Conservation (phyloP, 345 rosid species). For the Lepidium africanum region DNA sequence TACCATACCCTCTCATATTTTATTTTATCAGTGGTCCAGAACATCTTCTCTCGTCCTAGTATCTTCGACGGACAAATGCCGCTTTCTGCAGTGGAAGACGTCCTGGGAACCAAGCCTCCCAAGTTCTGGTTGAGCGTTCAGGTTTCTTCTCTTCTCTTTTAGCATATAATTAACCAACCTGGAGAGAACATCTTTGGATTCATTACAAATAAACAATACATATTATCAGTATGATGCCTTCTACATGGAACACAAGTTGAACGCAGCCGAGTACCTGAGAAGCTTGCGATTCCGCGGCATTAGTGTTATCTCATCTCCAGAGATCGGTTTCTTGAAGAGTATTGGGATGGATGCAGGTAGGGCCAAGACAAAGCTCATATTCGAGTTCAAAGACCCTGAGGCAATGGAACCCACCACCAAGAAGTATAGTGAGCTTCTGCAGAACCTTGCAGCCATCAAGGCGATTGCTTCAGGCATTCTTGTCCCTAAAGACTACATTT, state of each 20-base stretch:
- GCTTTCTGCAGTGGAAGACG: constrained; percentile 45
- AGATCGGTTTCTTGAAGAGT: constrained; percentile 67
- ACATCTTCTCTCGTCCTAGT: constrained; percentile 39
- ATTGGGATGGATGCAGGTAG: constrained; percentile 35
- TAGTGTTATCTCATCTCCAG: constrained; percentile 60
- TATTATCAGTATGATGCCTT: constrained; percentile 59
- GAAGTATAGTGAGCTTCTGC: constrained; percentile 39
- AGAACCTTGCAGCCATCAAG: constrained; percentile 50
- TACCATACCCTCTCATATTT: not conserved
- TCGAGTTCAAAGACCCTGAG: constrained; percentile 39
- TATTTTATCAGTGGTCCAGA: constrained; percentile 49
- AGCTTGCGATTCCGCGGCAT: constrained; percentile 12
- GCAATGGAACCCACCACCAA: constrained; percentile 65
- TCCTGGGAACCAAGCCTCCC: constrained; percentile 29
- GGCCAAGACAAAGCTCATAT: constrained; percentile 12
- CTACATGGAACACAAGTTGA: constrained; percentile 57
- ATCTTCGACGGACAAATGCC: constrained; percentile 42
- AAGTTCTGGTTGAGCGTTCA: constrained; percentile 75
- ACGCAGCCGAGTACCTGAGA: constrained; percentile 31
- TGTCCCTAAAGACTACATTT: constrained; percentile 75
- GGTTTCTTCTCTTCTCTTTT: constrained; percentile 25
- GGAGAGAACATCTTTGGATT: constrained; percentile 17
- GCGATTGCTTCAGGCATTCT: constrained; percentile 62
- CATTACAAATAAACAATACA: constrained; percentile 20
- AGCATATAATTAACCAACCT: constrained; percentile 1